Evolutionary conservation across 1,284 basidiomycete genomes (phyloP).

Genomic region (Hypsizygus ulmarius): DNA sequence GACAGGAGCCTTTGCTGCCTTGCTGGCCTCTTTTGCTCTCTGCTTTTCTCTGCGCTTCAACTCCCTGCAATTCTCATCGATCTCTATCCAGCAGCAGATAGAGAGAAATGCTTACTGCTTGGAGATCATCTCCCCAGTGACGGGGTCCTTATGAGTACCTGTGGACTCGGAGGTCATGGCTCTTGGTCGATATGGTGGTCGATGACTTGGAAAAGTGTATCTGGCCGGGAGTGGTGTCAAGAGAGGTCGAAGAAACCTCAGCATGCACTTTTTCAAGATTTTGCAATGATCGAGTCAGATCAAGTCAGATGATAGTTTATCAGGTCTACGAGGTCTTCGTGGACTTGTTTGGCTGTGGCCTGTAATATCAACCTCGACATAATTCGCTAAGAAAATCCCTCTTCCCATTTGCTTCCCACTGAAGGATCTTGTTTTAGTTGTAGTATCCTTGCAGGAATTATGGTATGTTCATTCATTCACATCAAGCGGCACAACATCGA

Average conservation of each 20-base stretch:
- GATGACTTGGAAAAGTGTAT: slow-evolving; percentile 10
- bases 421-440: no score
- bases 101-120: slow-evolving; percentile 70
- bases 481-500: no score
- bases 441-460: no score
- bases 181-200: slow-evolving; percentile 17
- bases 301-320: slow-evolving; percentile 1
- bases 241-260: slow-evolving; percentile 18
- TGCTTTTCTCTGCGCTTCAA: slow-evolving; percentile 89
- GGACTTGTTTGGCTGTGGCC: slow-evolving; percentile 9
- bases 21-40: slow-evolving; percentile 81
- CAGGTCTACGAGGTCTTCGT: neutral
- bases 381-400: no score
- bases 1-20: slow-evolving; percentile 74
- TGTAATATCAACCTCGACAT: no score
- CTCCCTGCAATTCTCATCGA: slow-evolving; percentile 59
- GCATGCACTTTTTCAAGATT: slow-evolving; percentile 20
- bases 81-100: slow-evolving; percentile 21
- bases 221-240: slow-evolving; percentile 5
- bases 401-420: no score
- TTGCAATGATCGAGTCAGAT: slow-evolving; percentile 16
- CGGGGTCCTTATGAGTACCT: slow-evolving; percentile 75
- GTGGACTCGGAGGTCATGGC: slow-evolving; percentile 54
- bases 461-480: no score
- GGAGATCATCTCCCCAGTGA: slow-evolving; percentile 93